phyloP scores from a whole-genome alignment of 2,329 filamentous ascomycete species.

The Fusarium dlaminii region DNA sequence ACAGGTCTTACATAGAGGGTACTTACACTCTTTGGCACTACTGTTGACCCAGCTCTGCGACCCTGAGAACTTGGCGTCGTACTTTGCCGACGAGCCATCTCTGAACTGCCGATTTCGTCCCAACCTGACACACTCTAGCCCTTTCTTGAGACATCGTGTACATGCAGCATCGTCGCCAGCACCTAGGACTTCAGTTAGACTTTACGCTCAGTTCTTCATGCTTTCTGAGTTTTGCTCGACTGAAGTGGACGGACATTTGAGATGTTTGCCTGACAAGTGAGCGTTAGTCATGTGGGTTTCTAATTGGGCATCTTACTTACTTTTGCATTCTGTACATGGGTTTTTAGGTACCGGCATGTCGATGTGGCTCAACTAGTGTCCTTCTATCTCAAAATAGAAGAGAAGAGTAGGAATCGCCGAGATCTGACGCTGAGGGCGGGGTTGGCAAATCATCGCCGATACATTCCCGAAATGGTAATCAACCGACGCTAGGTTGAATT shows the following conservation, averaged over 20 bases:
- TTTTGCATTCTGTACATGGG: constrained; percentile 35
- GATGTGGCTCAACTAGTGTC: background rate
- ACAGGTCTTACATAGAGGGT: fast-evolving
- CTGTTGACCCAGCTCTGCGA: constrained; percentile 36
- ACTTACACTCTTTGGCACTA: constrained; percentile 32
- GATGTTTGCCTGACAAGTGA: constrained; percentile 33
- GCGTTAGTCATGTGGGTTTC: background rate
- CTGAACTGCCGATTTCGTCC: constrained; percentile 20
- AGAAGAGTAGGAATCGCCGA: constrained; percentile 6
- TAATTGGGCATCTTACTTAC: background rate
- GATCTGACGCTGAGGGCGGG: background rate
- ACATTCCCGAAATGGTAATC: background rate
- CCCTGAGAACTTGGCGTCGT: constrained; percentile 33
- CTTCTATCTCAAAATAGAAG: background rate
- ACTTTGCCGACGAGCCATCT: constrained; percentile 36
- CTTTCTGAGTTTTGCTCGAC: fast-evolving
- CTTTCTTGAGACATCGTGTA: constrained; percentile 13
- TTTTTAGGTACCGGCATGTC: constrained; percentile 25
- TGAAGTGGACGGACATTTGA: constrained; percentile 27
- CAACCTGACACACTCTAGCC: constrained; percentile 19
- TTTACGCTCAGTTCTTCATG: background rate
- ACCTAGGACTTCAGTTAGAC: background rate
- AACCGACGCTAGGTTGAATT: background rate
- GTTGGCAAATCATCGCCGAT: background rate
- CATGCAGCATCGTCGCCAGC: constrained; percentile 13